Conservation (phyloP, 129 eudicot genomes). For the Helianthus annuus region HanXRQr2.0-SUNRISE NC_035441.2:114283751-114284250, state of each 20-base stretch:
- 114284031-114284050: slow-evolving; percentile 45
- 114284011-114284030: slow-evolving; percentile 66
- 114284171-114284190: slow-evolving; percentile 63
- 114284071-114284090: slow-evolving; percentile 61
- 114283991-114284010: slow-evolving; percentile 57
- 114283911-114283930: slow-evolving; percentile 66
- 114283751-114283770: slow-evolving; percentile 58
- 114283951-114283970: slow-evolving; percentile 69
- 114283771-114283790: slow-evolving; percentile 80
- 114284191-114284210: slow-evolving; percentile 56
- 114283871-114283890: slow-evolving; percentile 57
- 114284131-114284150: slow-evolving; percentile 46
- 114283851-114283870: slow-evolving; percentile 53
- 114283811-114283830: slow-evolving; percentile 57
- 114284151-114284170: slow-evolving; percentile 68
- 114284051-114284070: slow-evolving; percentile 51
- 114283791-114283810: slow-evolving; percentile 71
- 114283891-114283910: slow-evolving; percentile 48
- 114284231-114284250: slow-evolving; percentile 60
- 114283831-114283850: slow-evolving; percentile 56
- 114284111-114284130: slow-evolving; percentile 55
- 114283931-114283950: slow-evolving; percentile 60
- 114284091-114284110: slow-evolving; percentile 53
- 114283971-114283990: slow-evolving; percentile 48
- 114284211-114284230: slow-evolving; percentile 45